Evolutionary conservation across 257 asterid genomes (phyloP), one percentile per base, ranked within the genome.

Genomic region (Forsythia suspensa): DNA sequence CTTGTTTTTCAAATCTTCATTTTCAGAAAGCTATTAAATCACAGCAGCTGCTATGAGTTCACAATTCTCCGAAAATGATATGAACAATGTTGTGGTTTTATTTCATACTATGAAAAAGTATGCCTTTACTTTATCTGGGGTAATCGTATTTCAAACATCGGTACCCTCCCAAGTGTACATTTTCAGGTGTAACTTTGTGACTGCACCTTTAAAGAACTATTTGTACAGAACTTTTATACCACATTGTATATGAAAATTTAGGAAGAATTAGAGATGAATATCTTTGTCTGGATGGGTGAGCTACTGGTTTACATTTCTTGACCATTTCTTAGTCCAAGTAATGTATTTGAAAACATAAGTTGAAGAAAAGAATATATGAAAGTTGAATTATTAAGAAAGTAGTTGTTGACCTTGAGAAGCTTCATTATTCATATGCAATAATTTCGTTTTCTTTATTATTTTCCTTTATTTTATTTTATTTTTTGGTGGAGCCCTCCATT

Each of bases 141-240:
- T 1, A 44, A 57, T 11, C 29, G 20, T 61, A 46, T 73, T 67
- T 66, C 70, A 59, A 29, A 10, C 37, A 10, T 3, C 11, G 20
- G 55, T 71, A 41, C 43, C 5, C 6, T 16, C 42, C 11, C 10
- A 18, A 65, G 77, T 57, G 57, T 42, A 73, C 79, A 37, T 74
- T 74, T 80, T 82, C 82, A 77, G 86, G 79, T 82, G 82, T 82
- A 73, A 76, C 70, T 21, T 70, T 40, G 77, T 82, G 42, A 67
- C 65, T 68, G 41, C 80, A 68, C 82, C 78, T 76, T 76, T 16
- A 6, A 42, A 70, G 79, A 79, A 70, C 37, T 70, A 74, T 61
- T 24, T 85, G 81, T 82, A 78, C 74, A 77, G 66, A 79, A 52
- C 65, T 9, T 71, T 38, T 37, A 63, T 82, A 71, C 63, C n/a